These are phyloP conservation scores for Cryphonectria naterciae DNA, from an alignment of 2,329 filamentous ascomycete species.

Conservation along the genomic window DNA sequence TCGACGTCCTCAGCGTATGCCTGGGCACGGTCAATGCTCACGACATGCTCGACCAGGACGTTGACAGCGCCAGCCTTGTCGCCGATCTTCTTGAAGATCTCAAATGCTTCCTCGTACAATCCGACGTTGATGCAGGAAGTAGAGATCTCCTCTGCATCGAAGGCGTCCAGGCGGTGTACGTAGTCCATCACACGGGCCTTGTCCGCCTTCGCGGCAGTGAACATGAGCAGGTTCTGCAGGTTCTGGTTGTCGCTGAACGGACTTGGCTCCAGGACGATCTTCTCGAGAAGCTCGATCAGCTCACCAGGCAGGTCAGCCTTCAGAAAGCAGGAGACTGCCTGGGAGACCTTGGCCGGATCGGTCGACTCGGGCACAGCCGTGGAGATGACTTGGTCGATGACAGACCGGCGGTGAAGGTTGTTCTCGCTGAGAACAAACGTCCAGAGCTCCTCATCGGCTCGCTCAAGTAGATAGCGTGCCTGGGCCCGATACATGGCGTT, in stretches of 20 bases:
- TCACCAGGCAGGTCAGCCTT: conserved; percentile 88
- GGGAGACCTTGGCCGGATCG: conserved; percentile 91
- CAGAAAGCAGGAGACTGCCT: conserved; percentile 92
- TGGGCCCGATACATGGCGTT: conserved; percentile 99
- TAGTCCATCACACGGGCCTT: conserved; percentile 95
- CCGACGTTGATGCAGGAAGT: conserved; percentile 92
- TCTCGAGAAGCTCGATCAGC: conserved; percentile 96
- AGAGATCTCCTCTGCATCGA: conserved; percentile 91
- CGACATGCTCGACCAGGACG: conserved; percentile 93
- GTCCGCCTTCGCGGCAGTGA: conserved; percentile 96
- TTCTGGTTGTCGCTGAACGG: conserved; percentile 97
- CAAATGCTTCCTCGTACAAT: conserved; percentile 93
- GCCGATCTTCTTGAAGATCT: conserved; percentile 97
- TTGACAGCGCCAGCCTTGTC: conserved; percentile 86
- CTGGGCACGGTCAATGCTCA: conserved; percentile 96
- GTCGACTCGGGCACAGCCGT: conserved; percentile 92
- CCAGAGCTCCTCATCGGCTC: conserved; percentile 91
- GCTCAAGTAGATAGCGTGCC: conserved; percentile 89
- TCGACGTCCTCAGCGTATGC: conserved; percentile 96
- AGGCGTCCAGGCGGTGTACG: conserved; percentile 87
- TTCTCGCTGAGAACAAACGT: conserved; percentile 91
- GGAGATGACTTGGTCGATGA: conserved; percentile 94
- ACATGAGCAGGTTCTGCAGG: conserved; percentile 92
- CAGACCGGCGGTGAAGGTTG: conserved; percentile 90
- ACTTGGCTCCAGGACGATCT: conserved; percentile 99